A percentile compares a stretch with the other conserved stretches of the same genome.
Evolutionary conservation across 2,329 filamentous ascomycete genomes (phyloP).

Genomic region (Mycosphaerella arachidis): DNA sequence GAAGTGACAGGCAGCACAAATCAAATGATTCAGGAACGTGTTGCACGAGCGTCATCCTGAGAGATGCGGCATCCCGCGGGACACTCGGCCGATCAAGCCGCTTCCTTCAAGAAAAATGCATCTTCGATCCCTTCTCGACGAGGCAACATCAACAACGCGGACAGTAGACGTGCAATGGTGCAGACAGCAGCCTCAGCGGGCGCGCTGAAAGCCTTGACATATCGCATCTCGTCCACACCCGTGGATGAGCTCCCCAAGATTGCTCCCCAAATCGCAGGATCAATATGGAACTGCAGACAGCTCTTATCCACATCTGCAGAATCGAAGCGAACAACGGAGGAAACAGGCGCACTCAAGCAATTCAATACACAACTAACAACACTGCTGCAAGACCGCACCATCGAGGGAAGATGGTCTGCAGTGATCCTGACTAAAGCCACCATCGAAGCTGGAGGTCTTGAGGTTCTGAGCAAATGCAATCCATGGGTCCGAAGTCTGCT

Average conservation of each 20-base stretch:
- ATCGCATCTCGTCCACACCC: conserved; percentile 66
- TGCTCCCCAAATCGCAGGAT: conserved; percentile 61
- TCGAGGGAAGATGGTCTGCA: conserved; percentile 72
- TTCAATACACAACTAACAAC: conserved; percentile 73
- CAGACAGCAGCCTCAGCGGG: conserved; percentile 33
- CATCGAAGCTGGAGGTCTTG: conserved; percentile 79
- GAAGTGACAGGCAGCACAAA: not conserved
- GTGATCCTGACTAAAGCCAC: conserved; percentile 74
- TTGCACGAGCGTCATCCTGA: not conserved
- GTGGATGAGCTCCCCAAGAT: conserved; percentile 69
- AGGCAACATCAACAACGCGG: not conserved
- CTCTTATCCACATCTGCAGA: conserved; percentile 59
- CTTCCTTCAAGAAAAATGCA: not conserved
- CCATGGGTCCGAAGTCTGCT: conserved; percentile 76
- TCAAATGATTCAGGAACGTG: not conserved
- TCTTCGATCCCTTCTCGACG: not conserved
- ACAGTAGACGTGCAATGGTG: not conserved
- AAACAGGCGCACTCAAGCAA: conserved; percentile 69
- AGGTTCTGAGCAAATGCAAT: conserved; percentile 67
- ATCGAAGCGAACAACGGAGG: conserved; percentile 58
- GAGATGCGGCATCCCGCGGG: not conserved
- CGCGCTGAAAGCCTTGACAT: conserved; percentile 58
- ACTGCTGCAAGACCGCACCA: conserved; percentile 69
- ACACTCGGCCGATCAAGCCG: not conserved
- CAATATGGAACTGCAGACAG: conserved; percentile 51